Percentiles rank a stretch among this genome's conserved stretches.
phyloP scores from a whole-genome alignment of 2,329 filamentous ascomycete species.

The Diaporthe eres region DNA sequence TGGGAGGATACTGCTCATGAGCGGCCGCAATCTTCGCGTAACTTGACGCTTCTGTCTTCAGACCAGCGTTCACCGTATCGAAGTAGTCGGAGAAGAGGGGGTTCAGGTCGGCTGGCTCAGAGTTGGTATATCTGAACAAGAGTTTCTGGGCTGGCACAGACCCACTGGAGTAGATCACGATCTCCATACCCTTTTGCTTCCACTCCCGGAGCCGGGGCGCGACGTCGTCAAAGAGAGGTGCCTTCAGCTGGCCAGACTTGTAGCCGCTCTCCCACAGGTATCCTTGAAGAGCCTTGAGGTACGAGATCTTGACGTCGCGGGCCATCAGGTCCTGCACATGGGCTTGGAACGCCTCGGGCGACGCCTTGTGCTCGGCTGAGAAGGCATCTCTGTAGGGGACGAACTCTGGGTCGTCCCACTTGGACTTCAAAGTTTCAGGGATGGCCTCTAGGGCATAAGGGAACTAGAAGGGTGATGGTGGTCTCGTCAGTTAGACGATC shows the following conservation, averaged over 20 bases:
- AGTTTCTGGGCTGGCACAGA: conserved; percentile 86
- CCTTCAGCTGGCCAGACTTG: conserved; percentile 75
- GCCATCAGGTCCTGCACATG: conserved; percentile 80
- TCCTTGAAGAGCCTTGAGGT: conserved; percentile 85
- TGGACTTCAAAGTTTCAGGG: conserved; percentile 71
- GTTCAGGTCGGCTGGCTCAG: conserved; percentile 71
- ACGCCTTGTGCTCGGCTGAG: conserved; percentile 72
- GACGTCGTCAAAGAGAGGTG: conserved; percentile 83
- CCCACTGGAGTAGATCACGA: conserved; percentile 87
- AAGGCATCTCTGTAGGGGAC: conserved; percentile 79
- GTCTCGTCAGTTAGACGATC: conserved; percentile 35
- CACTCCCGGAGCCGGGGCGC: conserved; percentile 73
- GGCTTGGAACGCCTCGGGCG: conserved; percentile 71
- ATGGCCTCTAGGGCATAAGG: conserved; percentile 81
- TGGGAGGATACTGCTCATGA: conserved; percentile 60
- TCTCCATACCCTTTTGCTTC: conserved; percentile 66
- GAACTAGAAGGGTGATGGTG: conserved; percentile 67
- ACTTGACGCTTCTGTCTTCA: conserved; percentile 77
- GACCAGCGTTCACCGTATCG: conserved; percentile 85
- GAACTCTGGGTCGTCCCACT: conserved; percentile 78
- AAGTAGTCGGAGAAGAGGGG: conserved; percentile 76
- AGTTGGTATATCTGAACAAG: conserved; percentile 78
- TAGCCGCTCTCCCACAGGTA: conserved; percentile 85
- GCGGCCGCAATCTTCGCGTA: conserved; percentile 75
- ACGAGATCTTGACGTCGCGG: conserved; percentile 81